Evolutionary conservation across 169 alveolate genomes (phyloP), one percentile per base, ranked within the genome.

Genomic region (Cryptosporidium andersoni): DNA sequence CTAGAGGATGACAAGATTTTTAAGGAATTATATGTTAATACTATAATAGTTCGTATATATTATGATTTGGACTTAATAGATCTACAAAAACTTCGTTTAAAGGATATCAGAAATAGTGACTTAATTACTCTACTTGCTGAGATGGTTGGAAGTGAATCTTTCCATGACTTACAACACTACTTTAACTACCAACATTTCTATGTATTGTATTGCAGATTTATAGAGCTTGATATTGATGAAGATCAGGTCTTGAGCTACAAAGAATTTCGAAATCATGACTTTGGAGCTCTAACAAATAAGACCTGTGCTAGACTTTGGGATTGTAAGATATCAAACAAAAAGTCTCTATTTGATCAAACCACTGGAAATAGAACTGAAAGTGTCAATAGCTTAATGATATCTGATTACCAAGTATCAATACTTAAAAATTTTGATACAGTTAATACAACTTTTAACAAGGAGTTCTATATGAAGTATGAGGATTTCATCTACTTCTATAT

Each of bases 181-280:
- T 94, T 94, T 80, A 90, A 93, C 16, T 94, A 94, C 81, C 96
- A 94, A 55, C 97, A 94, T 80, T 94, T 94, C 65, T 94, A 94
- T 88, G 97, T 94, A 6, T 89, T 94, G 5, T 94, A 94, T 67
- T 91, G 95, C 65, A 81, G 94, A 40, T 94, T 94, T 88, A 92
- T 94, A 92, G 96, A 94, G 90, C 85, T 94, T 51, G 96, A 94
- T 65, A 88, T 89, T 37, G 95, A 94, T 67, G 95, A 92, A 74
- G 97, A 94, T 63, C 93, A 92, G 55, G 68, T 82, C 47, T 90
- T 94, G n/a, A 90, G 91, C 45, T 90, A 91, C 82, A 96, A 92
- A 60, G 95, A 92, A 39, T 94, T 94, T 80, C 58, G 89, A 49
- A 90, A 92, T 55, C 94, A 94, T 64, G 94, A 92, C 67, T 93